phyloP scores from a whole-genome alignment of 257 asterid genomes.

The Rubia yunnanensis region DNA sequence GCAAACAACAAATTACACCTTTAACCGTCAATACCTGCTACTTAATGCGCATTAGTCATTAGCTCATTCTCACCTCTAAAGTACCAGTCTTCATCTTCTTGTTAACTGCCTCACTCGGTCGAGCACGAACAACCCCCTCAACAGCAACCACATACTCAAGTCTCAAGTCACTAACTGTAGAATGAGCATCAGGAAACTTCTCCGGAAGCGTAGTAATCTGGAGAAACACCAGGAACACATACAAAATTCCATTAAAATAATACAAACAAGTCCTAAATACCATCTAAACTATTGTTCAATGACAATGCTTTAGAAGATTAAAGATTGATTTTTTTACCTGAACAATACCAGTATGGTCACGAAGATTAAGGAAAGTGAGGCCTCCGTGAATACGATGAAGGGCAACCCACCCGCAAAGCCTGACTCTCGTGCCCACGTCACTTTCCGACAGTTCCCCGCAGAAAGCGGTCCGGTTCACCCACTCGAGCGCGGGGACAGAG shows the following conservation, averaged over 20 bases:
- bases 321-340: conserved; percentile 41
- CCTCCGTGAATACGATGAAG: conserved; percentile 95
- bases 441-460: conserved; percentile 71
- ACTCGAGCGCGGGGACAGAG: conserved; percentile 42
- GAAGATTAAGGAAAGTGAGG: conserved; percentile 75
- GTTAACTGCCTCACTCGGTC: conserved; percentile 76
- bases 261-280: background rate
- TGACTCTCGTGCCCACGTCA: conserved; percentile 73
- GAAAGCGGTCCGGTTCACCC: conserved; percentile 68
- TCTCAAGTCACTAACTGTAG: conserved; percentile 65
- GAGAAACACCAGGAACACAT: background rate
- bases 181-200: conserved; percentile 90
- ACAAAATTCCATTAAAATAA: background rate
- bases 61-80: conserved; percentile 51
- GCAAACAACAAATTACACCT: background rate
- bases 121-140: conserved; percentile 74
- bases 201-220: conserved; percentile 92
- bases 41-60: background rate
- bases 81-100: conserved; percentile 86
- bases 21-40: background rate
- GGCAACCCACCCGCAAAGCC: conserved; percentile 98
- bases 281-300: background rate
- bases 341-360: conserved; percentile 83
- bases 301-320: background rate
- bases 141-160: conserved; percentile 84